These are phyloP conservation scores for Dipodascus geniculatus DNA, from an alignment of 805 yeast species.

Conservation along the genomic window DNA sequence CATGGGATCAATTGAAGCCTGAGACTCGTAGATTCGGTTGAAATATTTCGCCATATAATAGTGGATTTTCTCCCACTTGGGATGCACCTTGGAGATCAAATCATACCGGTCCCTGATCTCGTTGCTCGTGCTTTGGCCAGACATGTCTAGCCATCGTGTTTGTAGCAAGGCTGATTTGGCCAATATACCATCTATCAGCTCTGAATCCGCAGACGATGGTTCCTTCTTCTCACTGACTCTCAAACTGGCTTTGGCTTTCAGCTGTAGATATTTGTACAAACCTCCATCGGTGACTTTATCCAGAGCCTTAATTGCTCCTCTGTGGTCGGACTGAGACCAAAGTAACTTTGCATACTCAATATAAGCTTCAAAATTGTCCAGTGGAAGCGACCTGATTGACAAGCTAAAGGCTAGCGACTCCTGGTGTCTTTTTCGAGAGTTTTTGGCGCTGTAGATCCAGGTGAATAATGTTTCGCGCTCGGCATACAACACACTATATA, in stretches of 20 bases:
- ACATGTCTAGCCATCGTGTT: conserved; percentile 78
- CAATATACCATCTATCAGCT: conserved; percentile 4
- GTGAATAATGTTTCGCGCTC: conserved; percentile 31
- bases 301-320: conserved; percentile 66
- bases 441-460: conserved; percentile 46
- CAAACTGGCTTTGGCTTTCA: not conserved
- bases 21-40: conserved; percentile 65
- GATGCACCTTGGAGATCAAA: conserved; percentile 42
- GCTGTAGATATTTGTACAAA: not conserved
- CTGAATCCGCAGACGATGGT: not conserved
- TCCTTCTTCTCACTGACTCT: not conserved
- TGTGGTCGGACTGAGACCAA: conserved; percentile 83
- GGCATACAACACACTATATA: conserved; percentile 8
- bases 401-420: conserved; percentile 62
- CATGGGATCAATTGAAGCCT: conserved; percentile 28
- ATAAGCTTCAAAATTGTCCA: conserved; percentile 22
- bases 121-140: conserved; percentile 71
- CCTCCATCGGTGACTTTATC: conserved; percentile 21
- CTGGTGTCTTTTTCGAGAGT: conserved; percentile 57
- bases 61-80: conserved; percentile 65
- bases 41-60: conserved; percentile 72
- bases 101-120: conserved; percentile 61
- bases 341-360: conserved; percentile 69
- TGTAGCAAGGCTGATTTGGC: conserved; percentile 57
- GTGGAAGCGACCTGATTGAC: conserved; percentile 41